Conservation (phyloP, 257 asterid species). For the Ophiorrhiza pumila region DNA sequence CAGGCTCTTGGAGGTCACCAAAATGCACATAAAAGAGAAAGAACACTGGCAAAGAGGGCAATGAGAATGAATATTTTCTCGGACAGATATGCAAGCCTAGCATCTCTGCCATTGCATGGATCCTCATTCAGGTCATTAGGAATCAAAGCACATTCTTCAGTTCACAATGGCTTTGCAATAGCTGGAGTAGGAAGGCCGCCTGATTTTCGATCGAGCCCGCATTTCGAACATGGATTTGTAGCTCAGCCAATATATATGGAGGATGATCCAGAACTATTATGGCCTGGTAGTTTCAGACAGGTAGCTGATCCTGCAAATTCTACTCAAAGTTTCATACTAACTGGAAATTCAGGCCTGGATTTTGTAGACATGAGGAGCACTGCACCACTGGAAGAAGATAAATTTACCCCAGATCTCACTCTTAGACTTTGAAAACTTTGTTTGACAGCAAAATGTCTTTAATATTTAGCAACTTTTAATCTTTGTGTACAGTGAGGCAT, state of each 20-base stretch:
- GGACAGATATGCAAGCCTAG: constrained; percentile 32
- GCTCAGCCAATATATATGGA: constrained; percentile 42
- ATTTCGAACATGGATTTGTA: constrained; percentile 33
- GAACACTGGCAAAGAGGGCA: constrained; percentile 44
- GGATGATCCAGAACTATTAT: constrained; percentile 31
- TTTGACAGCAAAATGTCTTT: constrained; percentile 17
- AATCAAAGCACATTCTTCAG: constrained; percentile 56
- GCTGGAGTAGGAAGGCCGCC: constrained; percentile 21
- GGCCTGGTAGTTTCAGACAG: constrained; percentile 63
- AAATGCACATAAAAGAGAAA: constrained; percentile 46
- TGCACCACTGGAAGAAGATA: constrained; percentile 23
- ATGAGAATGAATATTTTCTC: constrained; percentile 43
- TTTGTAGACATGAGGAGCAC: constrained; percentile 21
- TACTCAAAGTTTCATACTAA: constrained; percentile 23
- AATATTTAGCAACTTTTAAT: constrained; percentile 10
- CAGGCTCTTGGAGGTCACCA: constrained; percentile 56
- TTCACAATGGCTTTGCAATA: constrained; percentile 30
- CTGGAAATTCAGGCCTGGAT: constrained; percentile 24
- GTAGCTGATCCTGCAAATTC: constrained; percentile 18
- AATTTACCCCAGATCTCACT: constrained; percentile 48
- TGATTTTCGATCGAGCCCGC: constrained; percentile 27
- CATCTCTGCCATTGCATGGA: constrained; percentile 49
- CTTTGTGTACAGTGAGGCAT: constrained; percentile 23
- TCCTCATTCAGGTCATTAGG: constrained; percentile 47
- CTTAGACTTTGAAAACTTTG: constrained; percentile 43